A percentile compares a stretch with the other conserved stretches of the same genome.
phyloP scores from a whole-genome alignment of 371 early-diverging fungal genomes.

The Mortierella sp. region DNA sequence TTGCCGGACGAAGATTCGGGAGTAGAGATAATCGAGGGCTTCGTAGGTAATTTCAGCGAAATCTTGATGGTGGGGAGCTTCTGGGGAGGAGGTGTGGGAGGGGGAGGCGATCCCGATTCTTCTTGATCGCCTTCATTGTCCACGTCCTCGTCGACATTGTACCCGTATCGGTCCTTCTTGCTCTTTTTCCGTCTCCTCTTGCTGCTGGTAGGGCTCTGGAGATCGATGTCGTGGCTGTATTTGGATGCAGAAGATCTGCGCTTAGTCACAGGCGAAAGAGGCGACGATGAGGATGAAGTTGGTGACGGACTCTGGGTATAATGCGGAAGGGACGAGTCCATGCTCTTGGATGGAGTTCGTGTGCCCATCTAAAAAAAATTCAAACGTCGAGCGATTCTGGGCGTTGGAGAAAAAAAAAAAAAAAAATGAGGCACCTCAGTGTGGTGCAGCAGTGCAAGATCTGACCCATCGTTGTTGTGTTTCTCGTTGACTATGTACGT shows the following conservation, averaged over 20 bases:
- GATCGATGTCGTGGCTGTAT: constrained; percentile 6
- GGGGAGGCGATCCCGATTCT: background rate
- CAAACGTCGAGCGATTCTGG: too few relatives aligned
- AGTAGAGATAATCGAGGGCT: constrained; percentile 17
- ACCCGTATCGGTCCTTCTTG: constrained; percentile 20
- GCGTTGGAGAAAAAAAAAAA: too few relatives aligned
- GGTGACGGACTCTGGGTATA: constrained; percentile 25
- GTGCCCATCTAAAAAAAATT: constrained; percentile 1
- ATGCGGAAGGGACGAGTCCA: constrained; percentile 32
- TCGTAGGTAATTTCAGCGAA: constrained; percentile 36
- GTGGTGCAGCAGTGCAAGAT: too few relatives aligned
- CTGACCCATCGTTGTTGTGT: too few relatives aligned
- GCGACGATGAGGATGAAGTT: background rate
- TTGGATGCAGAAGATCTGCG: constrained; percentile 25
- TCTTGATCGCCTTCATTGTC: constrained; percentile 4
- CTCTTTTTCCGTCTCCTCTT: constrained; percentile 31
- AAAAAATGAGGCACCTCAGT: too few relatives aligned
- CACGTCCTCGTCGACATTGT: constrained; percentile 5
- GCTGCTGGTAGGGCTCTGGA: constrained; percentile 3
- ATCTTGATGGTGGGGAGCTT: constrained; percentile 48
- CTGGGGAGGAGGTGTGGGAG: constrained; percentile 13
- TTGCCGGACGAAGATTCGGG: too few relatives aligned
- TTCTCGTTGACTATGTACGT: too few relatives aligned
- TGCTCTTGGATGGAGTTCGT: constrained; percentile 34
- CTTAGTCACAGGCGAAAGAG: constrained; percentile 7